phyloP scores from a whole-genome alignment of 108 stramenopile species.

The Asterionellopsis glacialis region DNA sequence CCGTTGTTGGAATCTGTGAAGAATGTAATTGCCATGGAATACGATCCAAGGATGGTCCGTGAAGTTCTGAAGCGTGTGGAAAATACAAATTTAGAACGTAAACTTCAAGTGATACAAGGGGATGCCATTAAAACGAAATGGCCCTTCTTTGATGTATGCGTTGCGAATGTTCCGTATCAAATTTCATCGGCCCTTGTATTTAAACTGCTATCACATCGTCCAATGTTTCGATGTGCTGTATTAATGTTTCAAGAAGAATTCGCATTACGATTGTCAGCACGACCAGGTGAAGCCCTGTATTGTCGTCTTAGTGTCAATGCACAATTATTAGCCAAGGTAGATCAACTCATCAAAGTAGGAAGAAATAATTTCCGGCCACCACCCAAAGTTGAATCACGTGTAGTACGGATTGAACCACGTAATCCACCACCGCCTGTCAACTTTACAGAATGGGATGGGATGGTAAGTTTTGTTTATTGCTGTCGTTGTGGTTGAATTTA shows the following conservation, averaged over 20 bases:
- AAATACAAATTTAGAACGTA: slow-evolving; percentile 63
- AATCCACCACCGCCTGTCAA: slow-evolving; percentile 98
- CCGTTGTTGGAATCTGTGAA: slow-evolving; percentile 89
- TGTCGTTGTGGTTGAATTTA: too few relatives aligned
- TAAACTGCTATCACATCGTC: slow-evolving; percentile 92
- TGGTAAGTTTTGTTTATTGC: slow-evolving; percentile 86
- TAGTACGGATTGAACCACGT: slow-evolving; percentile 88
- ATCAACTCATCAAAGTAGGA: slow-evolving; percentile 95
- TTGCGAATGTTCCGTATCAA: slow-evolving; percentile 98
- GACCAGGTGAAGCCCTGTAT: slow-evolving; percentile 94
- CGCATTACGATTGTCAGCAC: slow-evolving; percentile 88
- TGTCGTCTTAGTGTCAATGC: slow-evolving; percentile 97
- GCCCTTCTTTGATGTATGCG: slow-evolving; percentile 97
- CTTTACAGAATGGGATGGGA: slow-evolving; percentile 99
- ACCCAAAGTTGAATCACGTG: slow-evolving; percentile 89
- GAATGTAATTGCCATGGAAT: slow-evolving; percentile 93
- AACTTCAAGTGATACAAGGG: slow-evolving; percentile 92
- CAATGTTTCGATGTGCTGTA: slow-evolving; percentile 97
- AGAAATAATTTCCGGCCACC: slow-evolving; percentile 99
- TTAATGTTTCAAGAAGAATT: slow-evolving; percentile 99
- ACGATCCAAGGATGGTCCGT: slow-evolving; percentile 94
- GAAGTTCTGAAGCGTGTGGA: slow-evolving; percentile 98
- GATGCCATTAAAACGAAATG: slow-evolving; percentile 94
- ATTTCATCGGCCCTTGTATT: slow-evolving; percentile 94
- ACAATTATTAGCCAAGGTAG: slow-evolving; percentile 96